phyloP scores from a whole-genome alignment of 2,329 filamentous ascomycete genomes.

The Ophiostoma piceae region DNA sequence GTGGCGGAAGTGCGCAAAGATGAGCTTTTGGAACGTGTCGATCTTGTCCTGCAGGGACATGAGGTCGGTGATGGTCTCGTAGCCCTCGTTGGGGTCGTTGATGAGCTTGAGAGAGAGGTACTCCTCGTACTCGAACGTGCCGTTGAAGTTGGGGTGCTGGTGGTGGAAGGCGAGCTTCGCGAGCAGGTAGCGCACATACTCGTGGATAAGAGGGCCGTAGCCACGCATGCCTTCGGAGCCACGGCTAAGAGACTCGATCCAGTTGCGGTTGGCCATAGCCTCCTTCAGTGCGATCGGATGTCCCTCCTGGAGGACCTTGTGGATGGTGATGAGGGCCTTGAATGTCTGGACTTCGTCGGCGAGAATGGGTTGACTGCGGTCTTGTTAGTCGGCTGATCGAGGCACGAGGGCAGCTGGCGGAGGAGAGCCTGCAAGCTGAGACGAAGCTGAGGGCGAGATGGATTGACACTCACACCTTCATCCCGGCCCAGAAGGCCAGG shows the following conservation, averaged over 20 bases:
- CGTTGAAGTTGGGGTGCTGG: conserved; percentile 96
- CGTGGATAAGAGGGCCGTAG: conserved; percentile 86
- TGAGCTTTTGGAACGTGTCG: conserved; percentile 95
- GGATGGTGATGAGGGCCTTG: conserved; percentile 94
- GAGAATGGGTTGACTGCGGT: conserved; percentile 79
- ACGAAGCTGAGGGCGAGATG: not conserved
- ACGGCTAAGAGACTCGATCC: conserved; percentile 88
- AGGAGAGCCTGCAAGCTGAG: not conserved
- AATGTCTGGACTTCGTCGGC: conserved; percentile 98
- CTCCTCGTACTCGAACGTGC: conserved; percentile 97
- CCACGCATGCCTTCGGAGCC: conserved; percentile 84
- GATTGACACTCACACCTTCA: conserved; percentile 71
- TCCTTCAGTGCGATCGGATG: conserved; percentile 84
- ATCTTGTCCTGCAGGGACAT: conserved; percentile 98
- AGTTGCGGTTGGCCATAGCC: conserved; percentile 79
- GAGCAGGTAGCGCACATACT: conserved; percentile 94
- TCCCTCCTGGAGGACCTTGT: conserved; percentile 96
- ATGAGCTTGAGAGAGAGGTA: conserved; percentile 97
- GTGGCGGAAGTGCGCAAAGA: conserved; percentile 92
- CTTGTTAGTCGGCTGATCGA: not conserved
- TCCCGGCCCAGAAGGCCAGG: conserved; percentile 90
- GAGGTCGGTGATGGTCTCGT: conserved; percentile 91
- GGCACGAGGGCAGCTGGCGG: not conserved
- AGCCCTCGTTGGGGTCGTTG: conserved; percentile 97
- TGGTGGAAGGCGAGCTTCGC: conserved; percentile 96